Conservation (phyloP, 164 flowering plant species). For the Hamamelis virginiana region DNA sequence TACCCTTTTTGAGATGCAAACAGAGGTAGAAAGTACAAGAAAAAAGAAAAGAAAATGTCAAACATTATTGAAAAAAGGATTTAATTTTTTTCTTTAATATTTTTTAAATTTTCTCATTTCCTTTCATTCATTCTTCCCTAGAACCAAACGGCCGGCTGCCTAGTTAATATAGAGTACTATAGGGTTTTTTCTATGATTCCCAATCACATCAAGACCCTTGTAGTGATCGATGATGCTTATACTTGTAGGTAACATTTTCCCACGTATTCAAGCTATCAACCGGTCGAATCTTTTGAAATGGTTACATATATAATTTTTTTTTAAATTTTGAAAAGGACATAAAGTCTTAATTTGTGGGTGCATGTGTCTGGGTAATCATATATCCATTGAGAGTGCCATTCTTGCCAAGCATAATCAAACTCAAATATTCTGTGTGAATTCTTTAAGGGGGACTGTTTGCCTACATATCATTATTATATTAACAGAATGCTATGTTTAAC, state of each 20-base stretch:
- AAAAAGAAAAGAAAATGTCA: no score
- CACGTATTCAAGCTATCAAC: slow-evolving; percentile 31
- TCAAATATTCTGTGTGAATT: slow-evolving; percentile 13
- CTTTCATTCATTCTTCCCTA: no score
- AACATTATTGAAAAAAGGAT: no score
- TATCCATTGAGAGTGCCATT: slow-evolving; percentile 9
- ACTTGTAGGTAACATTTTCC: slow-evolving; percentile 23
- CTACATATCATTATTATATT: background rate
- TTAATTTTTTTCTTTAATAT: no score
- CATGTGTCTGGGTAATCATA: slow-evolving; percentile 6
- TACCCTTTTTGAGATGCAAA: no score
- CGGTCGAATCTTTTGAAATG: slow-evolving; percentile 30
- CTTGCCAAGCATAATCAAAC: slow-evolving; percentile 5
- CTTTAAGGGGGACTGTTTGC: background rate
- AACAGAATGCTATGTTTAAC: background rate
- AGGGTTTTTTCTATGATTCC: no score
- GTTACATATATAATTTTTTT: background rate
- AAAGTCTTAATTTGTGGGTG: slow-evolving; percentile 7
- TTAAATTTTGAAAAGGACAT: slow-evolving; percentile 12
- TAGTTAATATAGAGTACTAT: no score
- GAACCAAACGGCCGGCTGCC: no score
- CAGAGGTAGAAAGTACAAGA: no score
- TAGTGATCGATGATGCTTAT: no score
- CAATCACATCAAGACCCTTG: no score
- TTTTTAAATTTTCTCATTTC: no score